Conservation (phyloP, 176 grass and related monocot species). For the Raddia distichophylla region DNA sequence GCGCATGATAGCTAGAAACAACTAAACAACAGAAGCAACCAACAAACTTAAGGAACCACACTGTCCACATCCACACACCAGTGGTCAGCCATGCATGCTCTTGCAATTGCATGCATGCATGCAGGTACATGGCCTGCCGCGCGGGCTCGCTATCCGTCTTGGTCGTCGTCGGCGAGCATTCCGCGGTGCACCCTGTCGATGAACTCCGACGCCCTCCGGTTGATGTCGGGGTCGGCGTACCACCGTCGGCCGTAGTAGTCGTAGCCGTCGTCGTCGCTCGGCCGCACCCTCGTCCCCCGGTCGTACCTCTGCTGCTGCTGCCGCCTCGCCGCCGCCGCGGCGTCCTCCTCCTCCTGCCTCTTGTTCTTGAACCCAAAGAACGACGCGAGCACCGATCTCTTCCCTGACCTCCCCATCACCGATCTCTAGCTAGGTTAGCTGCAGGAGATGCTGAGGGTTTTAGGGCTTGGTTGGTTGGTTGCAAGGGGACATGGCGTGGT, state of each 20-base stretch:
- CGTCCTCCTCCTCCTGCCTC: constrained; percentile 8
- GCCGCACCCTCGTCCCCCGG: constrained; percentile 37
- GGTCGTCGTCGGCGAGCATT: constrained; percentile 21
- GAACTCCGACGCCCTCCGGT: constrained; percentile 48
- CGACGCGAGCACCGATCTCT: constrained; percentile 39
- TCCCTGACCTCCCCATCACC: constrained; percentile 39
- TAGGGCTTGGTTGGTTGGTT: constrained; percentile 22
- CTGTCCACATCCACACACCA: too few relatives aligned
- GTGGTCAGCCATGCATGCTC: too few relatives aligned
- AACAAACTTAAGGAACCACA: not conserved
- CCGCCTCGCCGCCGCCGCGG: not conserved
- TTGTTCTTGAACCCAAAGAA: constrained; percentile 31
- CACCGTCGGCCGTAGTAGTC: constrained; percentile 38
- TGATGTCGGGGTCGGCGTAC: constrained; percentile 52
- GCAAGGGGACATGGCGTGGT: not conserved
- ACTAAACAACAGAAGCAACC: not conserved
- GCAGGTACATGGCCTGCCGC: not conserved
- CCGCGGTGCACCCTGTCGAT: constrained; percentile 48
- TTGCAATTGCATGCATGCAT: not conserved
- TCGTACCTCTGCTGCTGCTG: constrained; percentile 18
- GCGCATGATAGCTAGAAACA: too few relatives aligned
- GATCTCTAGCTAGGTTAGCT: not conserved
- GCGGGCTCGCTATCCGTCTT: constrained; percentile 21
- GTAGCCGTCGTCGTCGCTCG: constrained; percentile 50
- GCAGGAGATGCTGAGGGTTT: constrained; percentile 6